These are phyloP conservation scores for Dispira parvispora DNA, from an alignment of 192 early-diverging fungal species.

Conservation along the genomic window DNA sequence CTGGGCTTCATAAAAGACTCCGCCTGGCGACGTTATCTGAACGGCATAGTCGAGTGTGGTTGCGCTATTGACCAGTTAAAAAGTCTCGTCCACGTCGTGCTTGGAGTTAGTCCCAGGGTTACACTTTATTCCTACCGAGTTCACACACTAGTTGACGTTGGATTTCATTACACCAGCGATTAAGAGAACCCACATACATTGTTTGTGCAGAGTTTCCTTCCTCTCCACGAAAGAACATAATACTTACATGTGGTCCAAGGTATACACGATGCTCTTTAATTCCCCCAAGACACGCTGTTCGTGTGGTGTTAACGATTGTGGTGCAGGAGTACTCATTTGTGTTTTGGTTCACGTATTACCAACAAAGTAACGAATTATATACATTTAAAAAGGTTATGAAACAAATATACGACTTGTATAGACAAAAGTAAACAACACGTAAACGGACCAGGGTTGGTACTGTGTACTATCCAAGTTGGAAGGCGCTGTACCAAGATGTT, in stretches of 20 bases:
- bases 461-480: background rate
- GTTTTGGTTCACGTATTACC: too few species aligned
- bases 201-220: background rate
- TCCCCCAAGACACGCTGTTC: conserved; percentile 1
- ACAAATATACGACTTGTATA: background rate
- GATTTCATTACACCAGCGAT: background rate
- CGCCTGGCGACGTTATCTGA: conserved; percentile 1
- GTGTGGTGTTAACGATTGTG: background rate
- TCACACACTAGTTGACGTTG: background rate
- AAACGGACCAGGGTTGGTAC: background rate
- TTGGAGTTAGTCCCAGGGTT: too few species aligned
- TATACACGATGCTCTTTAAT: background rate
- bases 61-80: background rate
- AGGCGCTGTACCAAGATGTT: background rate
- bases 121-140: background rate
- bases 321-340: too few species aligned
- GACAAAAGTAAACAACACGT: background rate
- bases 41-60: conserved; percentile 1
- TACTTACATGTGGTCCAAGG: conserved; percentile 5
- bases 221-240: background rate
- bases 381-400: background rate
- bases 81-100: background rate
- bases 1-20: conserved; percentile 5
- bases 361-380: background rate
- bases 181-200: background rate